Evolutionary conservation across 2,329 filamentous ascomycete species (phyloP).

Genomic region (Xylariaceae sp.): DNA sequence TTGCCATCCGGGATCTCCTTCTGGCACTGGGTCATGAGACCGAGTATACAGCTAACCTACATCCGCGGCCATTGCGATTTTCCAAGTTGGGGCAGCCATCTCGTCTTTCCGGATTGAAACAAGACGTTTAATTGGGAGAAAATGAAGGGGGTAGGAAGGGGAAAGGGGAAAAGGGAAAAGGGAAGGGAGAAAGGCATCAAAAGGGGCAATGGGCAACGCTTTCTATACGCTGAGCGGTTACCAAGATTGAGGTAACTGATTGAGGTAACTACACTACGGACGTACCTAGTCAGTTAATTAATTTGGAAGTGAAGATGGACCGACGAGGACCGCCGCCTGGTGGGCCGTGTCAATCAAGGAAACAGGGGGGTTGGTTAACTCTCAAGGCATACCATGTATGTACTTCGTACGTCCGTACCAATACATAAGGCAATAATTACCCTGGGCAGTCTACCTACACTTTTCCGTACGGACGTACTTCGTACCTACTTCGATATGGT

Average conservation of each 20-base stretch:
- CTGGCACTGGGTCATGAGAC: neutral
- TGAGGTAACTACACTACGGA: too few species aligned
- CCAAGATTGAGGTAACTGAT: neutral
- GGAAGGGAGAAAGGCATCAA: neutral
- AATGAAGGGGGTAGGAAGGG: neutral
- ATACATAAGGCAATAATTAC: too few species aligned
- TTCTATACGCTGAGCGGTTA: neutral
- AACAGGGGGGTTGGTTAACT: too few species aligned
- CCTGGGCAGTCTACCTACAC: too few species aligned
- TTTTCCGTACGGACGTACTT: too few species aligned
- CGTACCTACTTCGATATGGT: too few species aligned
- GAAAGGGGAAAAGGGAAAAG: neutral
- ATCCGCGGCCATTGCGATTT: slow-evolving; percentile 52
- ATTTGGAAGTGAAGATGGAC: too few species aligned
- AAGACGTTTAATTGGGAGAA: neutral
- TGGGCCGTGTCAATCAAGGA: too few species aligned
- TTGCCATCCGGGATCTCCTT: neutral
- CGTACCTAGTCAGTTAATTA: neutral
- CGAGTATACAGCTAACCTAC: slow-evolving; percentile 30
- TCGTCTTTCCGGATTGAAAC: slow-evolving; percentile 17
- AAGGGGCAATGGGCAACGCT: neutral
- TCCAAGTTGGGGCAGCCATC: slow-evolving; percentile 47
- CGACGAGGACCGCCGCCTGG: too few species aligned
- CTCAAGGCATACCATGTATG: too few species aligned
- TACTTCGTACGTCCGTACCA: too few species aligned